These are phyloP conservation scores for Lathyrus oleraceus DNA, from an alignment of 306 rosid genomes.

Conservation along the genomic window DNA sequence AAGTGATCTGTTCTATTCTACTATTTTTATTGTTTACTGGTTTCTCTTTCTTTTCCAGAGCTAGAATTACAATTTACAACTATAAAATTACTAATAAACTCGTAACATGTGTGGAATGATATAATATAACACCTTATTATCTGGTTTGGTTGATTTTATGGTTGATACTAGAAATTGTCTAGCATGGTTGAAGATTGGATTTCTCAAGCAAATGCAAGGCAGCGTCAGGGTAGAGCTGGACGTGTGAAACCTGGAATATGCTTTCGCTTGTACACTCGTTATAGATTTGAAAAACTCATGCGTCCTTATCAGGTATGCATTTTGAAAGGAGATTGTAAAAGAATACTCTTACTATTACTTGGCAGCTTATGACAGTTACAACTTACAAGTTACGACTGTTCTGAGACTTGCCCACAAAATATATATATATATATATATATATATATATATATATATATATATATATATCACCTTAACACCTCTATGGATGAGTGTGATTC, in stretches of 20 bases:
- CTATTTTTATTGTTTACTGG: background rate
- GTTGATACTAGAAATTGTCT: constrained; percentile 72
- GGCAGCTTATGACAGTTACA: too few species aligned
- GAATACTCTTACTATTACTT: background rate
- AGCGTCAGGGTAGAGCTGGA: constrained; percentile 95
- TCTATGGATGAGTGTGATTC: too few species aligned
- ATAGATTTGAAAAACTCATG: constrained; percentile 89
- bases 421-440: too few species aligned
- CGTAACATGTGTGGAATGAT: background rate
- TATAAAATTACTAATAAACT: constrained; percentile 23
- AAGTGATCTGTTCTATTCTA: background rate
- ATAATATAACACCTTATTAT: constrained; percentile 13
- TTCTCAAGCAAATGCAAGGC: constrained; percentile 96
- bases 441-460: too few species aligned
- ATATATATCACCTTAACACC: too few species aligned
- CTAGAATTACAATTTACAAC: background rate
- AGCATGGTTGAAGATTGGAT: constrained; percentile 99
- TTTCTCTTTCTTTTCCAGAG: background rate
- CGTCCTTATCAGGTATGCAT: constrained; percentile 82
- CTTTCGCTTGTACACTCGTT: constrained; percentile 78
- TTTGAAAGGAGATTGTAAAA: constrained; percentile 8
- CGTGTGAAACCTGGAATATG: constrained; percentile 96
- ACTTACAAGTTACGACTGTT: background rate
- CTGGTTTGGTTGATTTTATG: constrained; percentile 36
- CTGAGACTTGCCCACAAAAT: background rate